A percentile compares a stretch with the other conserved stretches of the same genome.
Evolutionary conservation across 2,329 filamentous ascomycete species (phyloP).

Genomic region (Huntiella abstrusa): DNA sequence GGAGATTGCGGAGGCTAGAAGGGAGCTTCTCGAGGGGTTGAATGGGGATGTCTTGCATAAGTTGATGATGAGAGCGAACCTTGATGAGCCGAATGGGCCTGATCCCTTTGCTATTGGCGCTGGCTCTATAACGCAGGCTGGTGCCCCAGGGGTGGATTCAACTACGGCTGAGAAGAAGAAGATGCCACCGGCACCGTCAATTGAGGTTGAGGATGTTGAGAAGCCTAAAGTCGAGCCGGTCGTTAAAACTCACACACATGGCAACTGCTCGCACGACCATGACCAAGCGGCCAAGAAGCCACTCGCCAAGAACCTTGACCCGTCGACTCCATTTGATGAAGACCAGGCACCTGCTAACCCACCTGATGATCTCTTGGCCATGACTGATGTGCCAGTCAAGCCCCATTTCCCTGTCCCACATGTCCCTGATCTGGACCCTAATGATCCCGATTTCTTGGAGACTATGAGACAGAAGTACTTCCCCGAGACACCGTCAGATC

Average conservation of each 20-base stretch:
- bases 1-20: slow-evolving; percentile 64
- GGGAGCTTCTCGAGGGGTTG: slow-evolving; percentile 62
- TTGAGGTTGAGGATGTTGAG: slow-evolving; percentile 19
- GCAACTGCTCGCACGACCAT: not conserved
- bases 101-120: slow-evolving; percentile 23
- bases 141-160: slow-evolving; percentile 7
- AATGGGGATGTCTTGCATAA: slow-evolving; percentile 59
- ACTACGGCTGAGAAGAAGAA: slow-evolving; percentile 8
- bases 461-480: slow-evolving; percentile 89
- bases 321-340: slow-evolving; percentile 20
- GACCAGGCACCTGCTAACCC: slow-evolving; percentile 24
- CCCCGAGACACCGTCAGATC: slow-evolving; percentile 67
- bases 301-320: slow-evolving; percentile 12
- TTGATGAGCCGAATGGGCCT: slow-evolving; percentile 39
- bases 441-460: slow-evolving; percentile 63
- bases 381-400: slow-evolving; percentile 22
- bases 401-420: slow-evolving; percentile 44
- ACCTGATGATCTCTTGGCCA: slow-evolving; percentile 24
- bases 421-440: slow-evolving; percentile 59
- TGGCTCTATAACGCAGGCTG: not conserved
- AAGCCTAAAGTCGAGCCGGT: slow-evolving; percentile 4
- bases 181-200: slow-evolving; percentile 16
- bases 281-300: slow-evolving; percentile 1
- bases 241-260: slow-evolving; percentile 1
- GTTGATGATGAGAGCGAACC: slow-evolving; percentile 55